Evolutionary conservation across 2,329 filamentous ascomycete species (phyloP), one percentile per base, ranked within the genome.

Genomic region (Ceratocystis albifundus): DNA sequence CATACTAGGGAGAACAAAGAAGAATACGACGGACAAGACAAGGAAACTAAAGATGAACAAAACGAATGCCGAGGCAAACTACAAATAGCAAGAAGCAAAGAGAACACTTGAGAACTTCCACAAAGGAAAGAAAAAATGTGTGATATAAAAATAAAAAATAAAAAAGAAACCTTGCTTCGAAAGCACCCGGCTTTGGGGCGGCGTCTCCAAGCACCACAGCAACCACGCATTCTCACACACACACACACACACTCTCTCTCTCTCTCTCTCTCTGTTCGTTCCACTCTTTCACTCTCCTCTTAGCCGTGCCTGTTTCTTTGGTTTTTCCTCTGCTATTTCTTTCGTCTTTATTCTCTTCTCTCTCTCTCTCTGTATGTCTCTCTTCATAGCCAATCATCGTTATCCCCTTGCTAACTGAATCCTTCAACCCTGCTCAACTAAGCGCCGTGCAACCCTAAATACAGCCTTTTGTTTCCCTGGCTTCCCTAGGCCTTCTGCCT

Each of bases 321-420:
- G 2, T 15, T 28, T 28, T 25, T 8, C 5, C n/a, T n/a, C 20
- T 3, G n/a, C 46, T 22, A 25, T 53, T 12, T 7, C 1, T 25
- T 12, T 7, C 36, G 12, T 36, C 12, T 32, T 25, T 10, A 0
- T 32, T 4, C 46, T 30, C n/a, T n/a, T n/a, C n/a, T n/a, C n/a
- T n/a, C n/a, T n/a, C n/a, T n/a, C n/a, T 30, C 28, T 30, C 12
- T 59, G 15, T 30, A n/a, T 20, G 6, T n/a, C 4, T 12, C 4
- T 32, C 28, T 17, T 59, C 53, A n/a, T 1, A 59, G 25, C 53
- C 53, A 59, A 59, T 59, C 28, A 59, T 59, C 36, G 53, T 28
- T 7, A n/a, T 32, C 28, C 5, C 25, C 25, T 32, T 17, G 25
- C 4, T 30, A 59, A 59, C n/a, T 59, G 4, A 12, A 59, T 59